A percentile compares a stretch with the other conserved stretches of the same genome.
Conservation (phyloP, 768 basidiomycete genomes). For the Steccherinum ochraceum region DNA sequence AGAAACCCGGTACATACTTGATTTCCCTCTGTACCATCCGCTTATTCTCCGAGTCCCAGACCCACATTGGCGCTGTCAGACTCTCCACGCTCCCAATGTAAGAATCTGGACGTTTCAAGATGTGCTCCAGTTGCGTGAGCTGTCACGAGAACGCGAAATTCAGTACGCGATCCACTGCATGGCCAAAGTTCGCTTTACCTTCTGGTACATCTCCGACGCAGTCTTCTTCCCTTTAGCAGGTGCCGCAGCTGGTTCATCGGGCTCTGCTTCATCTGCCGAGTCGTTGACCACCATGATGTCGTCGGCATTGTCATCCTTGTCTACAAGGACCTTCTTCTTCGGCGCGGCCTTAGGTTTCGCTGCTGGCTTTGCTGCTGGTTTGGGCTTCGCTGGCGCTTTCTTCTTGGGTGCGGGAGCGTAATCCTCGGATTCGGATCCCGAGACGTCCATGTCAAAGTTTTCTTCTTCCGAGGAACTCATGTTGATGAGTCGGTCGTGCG, state of each 20-base stretch:
- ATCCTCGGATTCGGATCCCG: conserved; percentile 58
- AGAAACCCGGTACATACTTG: conserved; percentile 94
- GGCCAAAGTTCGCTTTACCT: too few species aligned
- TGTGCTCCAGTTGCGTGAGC: conserved; percentile 94
- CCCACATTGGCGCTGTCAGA: conserved; percentile 87
- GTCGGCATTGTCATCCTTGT: conserved; percentile 57
- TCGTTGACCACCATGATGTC: conserved; percentile 44
- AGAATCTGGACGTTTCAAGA: conserved; percentile 85
- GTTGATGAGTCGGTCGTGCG: background rate
- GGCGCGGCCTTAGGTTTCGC: conserved; percentile 36
- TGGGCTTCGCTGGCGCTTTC: conserved; percentile 37
- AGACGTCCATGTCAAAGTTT: conserved; percentile 53
- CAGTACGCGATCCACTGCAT: background rate
- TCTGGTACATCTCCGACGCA: conserved; percentile 86
- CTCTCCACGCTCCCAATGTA: conserved; percentile 97
- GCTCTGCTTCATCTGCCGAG: conserved; percentile 29
- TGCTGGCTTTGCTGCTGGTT: conserved; percentile 28
- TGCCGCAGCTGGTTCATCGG: conserved; percentile 18
- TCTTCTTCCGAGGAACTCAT: conserved; percentile 79
- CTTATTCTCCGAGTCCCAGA: conserved; percentile 78
- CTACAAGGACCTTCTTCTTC: conserved; percentile 69
- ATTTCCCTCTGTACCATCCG: conserved; percentile 80
- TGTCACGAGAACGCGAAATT: conserved; percentile 25
- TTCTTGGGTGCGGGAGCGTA: conserved; percentile 52
- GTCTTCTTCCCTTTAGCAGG: conserved; percentile 59